These are phyloP conservation scores for Globisporangium canariense DNA, from an alignment of 352 stramenopile genomes.

Conservation along the genomic window DNA sequence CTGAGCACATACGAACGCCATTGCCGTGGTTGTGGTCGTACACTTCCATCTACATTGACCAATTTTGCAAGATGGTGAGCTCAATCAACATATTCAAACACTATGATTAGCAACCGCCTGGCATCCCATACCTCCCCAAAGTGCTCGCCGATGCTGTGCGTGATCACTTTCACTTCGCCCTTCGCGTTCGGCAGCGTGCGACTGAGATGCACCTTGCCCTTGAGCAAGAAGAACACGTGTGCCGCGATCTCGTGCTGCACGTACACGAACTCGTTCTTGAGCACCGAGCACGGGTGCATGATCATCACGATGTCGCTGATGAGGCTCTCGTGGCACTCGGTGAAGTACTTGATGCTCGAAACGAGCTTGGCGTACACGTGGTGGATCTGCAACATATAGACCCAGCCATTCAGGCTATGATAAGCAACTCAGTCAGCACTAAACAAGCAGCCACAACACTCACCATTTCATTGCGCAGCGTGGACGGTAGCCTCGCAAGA, in stretches of 20 bases:
- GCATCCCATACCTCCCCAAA: slow-evolving; percentile 64
- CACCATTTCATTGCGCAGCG: slow-evolving; percentile 82
- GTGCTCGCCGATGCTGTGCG: slow-evolving; percentile 54
- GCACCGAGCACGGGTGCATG: slow-evolving; percentile 70
- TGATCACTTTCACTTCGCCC: slow-evolving; percentile 44
- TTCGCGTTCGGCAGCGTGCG: slow-evolving; percentile 42
- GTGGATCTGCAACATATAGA: slow-evolving; percentile 50
- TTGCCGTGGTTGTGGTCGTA: slow-evolving; percentile 78
- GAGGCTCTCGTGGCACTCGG: slow-evolving; percentile 70
- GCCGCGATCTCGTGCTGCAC: slow-evolving; percentile 80
- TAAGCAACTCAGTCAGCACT: neutral
- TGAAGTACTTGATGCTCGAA: slow-evolving; percentile 66
- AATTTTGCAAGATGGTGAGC: neutral
- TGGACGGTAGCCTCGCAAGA: slow-evolving; percentile 58
- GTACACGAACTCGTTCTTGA: slow-evolving; percentile 79
- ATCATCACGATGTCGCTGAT: slow-evolving; percentile 83
- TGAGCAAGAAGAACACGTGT: slow-evolving; percentile 82
- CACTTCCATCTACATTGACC: slow-evolving; percentile 53
- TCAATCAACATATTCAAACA: neutral
- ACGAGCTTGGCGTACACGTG: slow-evolving; percentile 71
- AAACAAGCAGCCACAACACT: neutral
- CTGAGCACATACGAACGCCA: slow-evolving; percentile 80
- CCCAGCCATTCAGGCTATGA: neutral
- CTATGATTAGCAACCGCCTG: too few species aligned
- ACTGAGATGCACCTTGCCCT: slow-evolving; percentile 65